Conservation (phyloP, 306 rosid species). For the Arachis hypogaea region DNA sequence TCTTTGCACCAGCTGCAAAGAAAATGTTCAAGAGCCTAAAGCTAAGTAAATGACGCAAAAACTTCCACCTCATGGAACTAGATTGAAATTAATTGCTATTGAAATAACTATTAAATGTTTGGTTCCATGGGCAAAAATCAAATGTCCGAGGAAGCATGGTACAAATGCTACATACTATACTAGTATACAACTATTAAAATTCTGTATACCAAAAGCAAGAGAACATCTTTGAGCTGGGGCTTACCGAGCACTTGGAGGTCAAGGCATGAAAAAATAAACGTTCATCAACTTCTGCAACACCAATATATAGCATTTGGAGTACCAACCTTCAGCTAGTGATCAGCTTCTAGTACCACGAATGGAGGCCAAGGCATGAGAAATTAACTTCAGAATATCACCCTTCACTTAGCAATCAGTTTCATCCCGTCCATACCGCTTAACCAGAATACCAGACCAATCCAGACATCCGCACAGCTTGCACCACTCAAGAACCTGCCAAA, state of each 20-base stretch:
- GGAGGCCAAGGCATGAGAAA: slow-evolving; percentile 19
- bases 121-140: background rate
- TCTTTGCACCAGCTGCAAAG: slow-evolving; percentile 26
- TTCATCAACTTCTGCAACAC: slow-evolving; percentile 7
- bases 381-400: slow-evolving; percentile 11
- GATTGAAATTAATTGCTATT: background rate
- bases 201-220: slow-evolving; percentile 7
- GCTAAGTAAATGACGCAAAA: background rate
- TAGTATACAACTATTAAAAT: slow-evolving; percentile 14
- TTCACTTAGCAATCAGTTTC: slow-evolving; percentile 11
- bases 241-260: slow-evolving; percentile 18
- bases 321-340: slow-evolving; percentile 18
- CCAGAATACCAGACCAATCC: slow-evolving; percentile 28
- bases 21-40: slow-evolving; percentile 24
- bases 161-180: background rate
- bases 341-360: slow-evolving; percentile 17
- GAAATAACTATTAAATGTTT: background rate
- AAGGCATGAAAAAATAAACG: slow-evolving; percentile 17
- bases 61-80: background rate
- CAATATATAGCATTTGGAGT: background rate
- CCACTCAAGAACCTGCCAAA: slow-evolving; percentile 19
- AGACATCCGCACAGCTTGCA: slow-evolving; percentile 17
- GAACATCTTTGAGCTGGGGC: background rate
- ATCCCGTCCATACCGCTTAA: background rate
- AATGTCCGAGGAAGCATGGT: background rate